A percentile compares a stretch with the other conserved stretches of the same genome.
These are phyloP conservation scores for Aspergillus persii DNA, from an alignment of 2,329 filamentous ascomycete species.

Conservation along the genomic window DNA sequence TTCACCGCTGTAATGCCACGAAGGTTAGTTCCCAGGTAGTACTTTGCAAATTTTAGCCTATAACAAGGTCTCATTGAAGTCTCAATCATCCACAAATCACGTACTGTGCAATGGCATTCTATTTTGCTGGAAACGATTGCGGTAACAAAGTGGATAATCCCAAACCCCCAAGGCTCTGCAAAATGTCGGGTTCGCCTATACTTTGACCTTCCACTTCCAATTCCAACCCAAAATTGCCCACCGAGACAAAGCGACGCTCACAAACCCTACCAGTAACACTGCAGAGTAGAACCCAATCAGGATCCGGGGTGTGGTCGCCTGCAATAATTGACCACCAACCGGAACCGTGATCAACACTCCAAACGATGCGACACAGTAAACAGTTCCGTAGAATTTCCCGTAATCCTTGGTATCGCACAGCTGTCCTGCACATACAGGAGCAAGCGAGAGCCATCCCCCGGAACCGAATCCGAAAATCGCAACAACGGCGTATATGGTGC, in stretches of 20 bases:
- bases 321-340: constrained; percentile 46
- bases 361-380: constrained; percentile 48
- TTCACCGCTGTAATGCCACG: too few species aligned
- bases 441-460: constrained; percentile 48
- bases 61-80: too few species aligned
- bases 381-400: constrained; percentile 48
- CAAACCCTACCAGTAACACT: constrained; percentile 37
- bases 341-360: constrained; percentile 48
- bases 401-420: constrained; percentile 49
- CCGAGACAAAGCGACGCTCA: constrained; percentile 29
- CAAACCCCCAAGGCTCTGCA: too few species aligned
- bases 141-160: too few species aligned
- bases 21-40: too few species aligned
- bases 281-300: constrained; percentile 49
- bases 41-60: too few species aligned
- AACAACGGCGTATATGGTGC: constrained; percentile 45
- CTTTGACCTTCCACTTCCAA: constrained; percentile 39
- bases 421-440: constrained; percentile 47
- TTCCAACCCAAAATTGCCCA: constrained; percentile 39
- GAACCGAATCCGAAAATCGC: constrained; percentile 52
- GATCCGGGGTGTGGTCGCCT: constrained; percentile 44
- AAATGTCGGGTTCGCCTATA: constrained; percentile 9
- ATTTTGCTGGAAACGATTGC: too few species aligned
- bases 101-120: too few species aligned
- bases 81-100: too few species aligned